phyloP scores from a whole-genome alignment of 495 filamentous ascomycete species.

The Xylaria sp. region DNA sequence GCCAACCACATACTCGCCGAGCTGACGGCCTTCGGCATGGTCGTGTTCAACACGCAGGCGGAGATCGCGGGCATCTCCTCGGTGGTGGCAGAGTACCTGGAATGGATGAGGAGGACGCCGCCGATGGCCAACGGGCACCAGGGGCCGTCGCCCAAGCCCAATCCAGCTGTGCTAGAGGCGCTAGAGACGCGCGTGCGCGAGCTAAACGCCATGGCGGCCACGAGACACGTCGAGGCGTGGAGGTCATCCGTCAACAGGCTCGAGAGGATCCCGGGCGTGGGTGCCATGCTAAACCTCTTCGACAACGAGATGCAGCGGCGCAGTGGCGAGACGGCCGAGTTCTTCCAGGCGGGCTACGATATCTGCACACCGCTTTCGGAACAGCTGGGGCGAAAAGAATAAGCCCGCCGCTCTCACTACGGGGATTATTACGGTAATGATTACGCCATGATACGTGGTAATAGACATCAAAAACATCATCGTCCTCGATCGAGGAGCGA shows the following conservation, averaged over 20 bases:
- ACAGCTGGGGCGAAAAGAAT: constrained; percentile 23
- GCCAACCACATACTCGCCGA: constrained; percentile 30
- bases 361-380: constrained; percentile 18
- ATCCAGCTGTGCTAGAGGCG: constrained; percentile 20
- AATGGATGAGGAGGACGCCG: constrained; percentile 27
- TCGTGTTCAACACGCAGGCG: constrained; percentile 28
- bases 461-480: constrained; percentile 9
- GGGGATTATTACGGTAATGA: constrained; percentile 15
- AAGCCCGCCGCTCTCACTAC: background rate
- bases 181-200: constrained; percentile 27
- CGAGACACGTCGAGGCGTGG: constrained; percentile 25
- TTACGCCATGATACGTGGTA: constrained; percentile 4
- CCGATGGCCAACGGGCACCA: constrained; percentile 4
- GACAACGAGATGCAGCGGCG: constrained; percentile 28
- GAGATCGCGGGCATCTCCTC: constrained; percentile 31
- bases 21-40: constrained; percentile 29
- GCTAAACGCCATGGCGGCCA: constrained; percentile 25
- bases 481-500: background rate
- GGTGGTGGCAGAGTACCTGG: constrained; percentile 29
- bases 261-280: constrained; percentile 24
- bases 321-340: constrained; percentile 27
- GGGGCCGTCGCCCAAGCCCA: constrained; percentile 1
- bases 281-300: constrained; percentile 29
- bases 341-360: constrained; percentile 27
- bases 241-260: constrained; percentile 22